Evolutionary conservation across 2,329 filamentous ascomycete species (phyloP), one percentile per base, ranked within the genome.

Genomic region (Penicillium verrucosum): DNA sequence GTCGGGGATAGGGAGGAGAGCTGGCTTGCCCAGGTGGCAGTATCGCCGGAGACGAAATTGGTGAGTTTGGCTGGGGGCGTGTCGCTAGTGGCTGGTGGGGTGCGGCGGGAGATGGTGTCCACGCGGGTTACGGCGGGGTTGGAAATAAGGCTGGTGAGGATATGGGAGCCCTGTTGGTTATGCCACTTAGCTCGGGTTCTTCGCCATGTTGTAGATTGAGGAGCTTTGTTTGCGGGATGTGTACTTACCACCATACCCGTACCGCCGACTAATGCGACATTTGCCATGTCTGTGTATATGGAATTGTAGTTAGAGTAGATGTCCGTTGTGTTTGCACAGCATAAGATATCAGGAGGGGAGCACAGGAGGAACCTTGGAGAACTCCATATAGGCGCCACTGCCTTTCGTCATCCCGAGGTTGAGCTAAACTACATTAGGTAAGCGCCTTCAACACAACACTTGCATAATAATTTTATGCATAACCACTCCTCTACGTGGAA

Each of bases 11-110:
- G 75, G 34, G 78, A 74, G 7, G 79, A 69, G 47, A 94, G 81
- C 64, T 82, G 76, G 10, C 79, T 64, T 2, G 84, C 76, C 92
- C 92, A 97, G 69, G 82, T 81, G 8, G 82, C 73, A 1, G 85
- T 85, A 72, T 95, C 89, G 64, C 82, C 63, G 27, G 89, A 85
- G 66, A 88, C 75, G 63, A 89, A 77, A n/a, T 86, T 81, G 51
- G 82, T 80, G 60, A 93, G 82, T 64, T 88, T 89, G 53, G 80
- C 74, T 62, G 81, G 77, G 53, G 81, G 75, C 14, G 80, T 79
- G n/a, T 77, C 80, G 7, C 78, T 74, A 44, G 66, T 67, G 18
- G 63, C 65, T 50, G 69, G 61, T n/a, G 72, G 75, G 11, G 70
- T 68, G 37, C 78, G 76, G 36, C 78, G 77, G 48, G 77, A 78